A percentile compares a stretch with the other conserved stretches of the same genome.
phyloP scores from a whole-genome alignment of 306 rosid species.

The Psophocarpus tetragonolobus region DNA sequence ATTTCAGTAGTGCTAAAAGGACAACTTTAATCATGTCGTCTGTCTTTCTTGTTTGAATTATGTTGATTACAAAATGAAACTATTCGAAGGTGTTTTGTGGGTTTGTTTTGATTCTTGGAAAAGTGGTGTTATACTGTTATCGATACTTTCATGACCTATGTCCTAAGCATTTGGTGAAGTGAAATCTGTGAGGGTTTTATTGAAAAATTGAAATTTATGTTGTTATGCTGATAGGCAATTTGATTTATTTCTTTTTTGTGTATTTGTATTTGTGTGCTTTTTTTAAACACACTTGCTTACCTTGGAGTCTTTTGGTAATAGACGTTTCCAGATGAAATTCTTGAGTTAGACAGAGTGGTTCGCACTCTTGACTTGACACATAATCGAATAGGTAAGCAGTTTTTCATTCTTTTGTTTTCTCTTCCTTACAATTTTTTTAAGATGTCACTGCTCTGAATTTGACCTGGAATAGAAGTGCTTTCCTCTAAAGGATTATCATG shows the following conservation, averaged over 20 bases:
- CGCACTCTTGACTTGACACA: constrained; percentile 84
- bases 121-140: neutral
- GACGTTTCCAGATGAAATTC: constrained; percentile 87
- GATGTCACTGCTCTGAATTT: constrained; percentile 22
- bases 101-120: neutral
- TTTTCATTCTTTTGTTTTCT: constrained; percentile 22
- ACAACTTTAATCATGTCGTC: neutral
- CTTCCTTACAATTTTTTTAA: constrained; percentile 15
- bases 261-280: neutral
- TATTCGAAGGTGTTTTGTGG: neutral
- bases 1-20: neutral
- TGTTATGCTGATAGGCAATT: neutral
- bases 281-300: constrained; percentile 19
- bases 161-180: neutral
- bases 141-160: neutral
- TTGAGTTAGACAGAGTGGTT: constrained; percentile 74
- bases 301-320: constrained; percentile 28
- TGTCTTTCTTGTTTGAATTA: neutral
- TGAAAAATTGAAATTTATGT: constrained; percentile 9
- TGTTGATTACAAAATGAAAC: neutral
- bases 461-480: constrained; percentile 3
- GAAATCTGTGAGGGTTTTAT: neutral
- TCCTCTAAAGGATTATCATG: constrained; percentile 7
- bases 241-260: neutral
- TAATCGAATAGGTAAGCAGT: constrained; percentile 70